These are phyloP conservation scores for Boletus semigastroideus DNA, from an alignment of 1,284 basidiomycete genomes.

Conservation along the genomic window DNA sequence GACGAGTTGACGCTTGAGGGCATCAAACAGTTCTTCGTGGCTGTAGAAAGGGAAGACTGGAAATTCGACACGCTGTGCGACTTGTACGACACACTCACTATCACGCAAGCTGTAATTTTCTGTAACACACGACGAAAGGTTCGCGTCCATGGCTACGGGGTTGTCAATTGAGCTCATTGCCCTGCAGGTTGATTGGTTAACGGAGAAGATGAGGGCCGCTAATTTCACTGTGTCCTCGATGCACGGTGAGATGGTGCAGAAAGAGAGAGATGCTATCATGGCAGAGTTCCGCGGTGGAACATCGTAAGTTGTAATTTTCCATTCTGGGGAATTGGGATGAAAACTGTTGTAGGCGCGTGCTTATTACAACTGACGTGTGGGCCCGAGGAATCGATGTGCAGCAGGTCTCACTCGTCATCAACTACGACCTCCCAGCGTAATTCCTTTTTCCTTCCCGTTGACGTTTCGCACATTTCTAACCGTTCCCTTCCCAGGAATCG, in stretches of 20 bases:
- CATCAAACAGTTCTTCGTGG: slow-evolving; percentile 99
- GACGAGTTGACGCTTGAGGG: slow-evolving; percentile 99
- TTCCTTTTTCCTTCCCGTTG: slow-evolving; percentile 27
- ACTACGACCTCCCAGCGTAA: slow-evolving; percentile 94
- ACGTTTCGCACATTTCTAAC: slow-evolving; percentile 16
- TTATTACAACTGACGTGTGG: slow-evolving; percentile 98
- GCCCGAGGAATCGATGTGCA: slow-evolving; percentile 98
- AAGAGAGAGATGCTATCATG: slow-evolving; percentile 99
- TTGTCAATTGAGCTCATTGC: slow-evolving; percentile 14
- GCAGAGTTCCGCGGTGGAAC: slow-evolving; percentile 95
- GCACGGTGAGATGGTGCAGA: slow-evolving; percentile 99
- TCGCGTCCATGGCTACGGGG: slow-evolving; percentile 16
- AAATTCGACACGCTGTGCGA: slow-evolving; percentile 99
- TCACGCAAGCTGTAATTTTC: slow-evolving; percentile 99
- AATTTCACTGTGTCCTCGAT: slow-evolving; percentile 97
- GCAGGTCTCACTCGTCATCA: slow-evolving; percentile 97
- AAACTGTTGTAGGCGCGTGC: slow-evolving; percentile 64
- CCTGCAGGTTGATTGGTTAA: slow-evolving; percentile 94
- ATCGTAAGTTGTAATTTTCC: slow-evolving; percentile 56
- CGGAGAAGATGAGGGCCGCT: slow-evolving; percentile 96
- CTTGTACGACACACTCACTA: slow-evolving; percentile 97
- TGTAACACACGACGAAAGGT: slow-evolving; percentile 98
- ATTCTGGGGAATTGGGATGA: slow-evolving; percentile 10
- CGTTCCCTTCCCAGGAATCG: slow-evolving; percentile 62
- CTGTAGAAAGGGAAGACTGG: slow-evolving; percentile 99